Evolutionary conservation across 208 protist species (phyloP), one percentile per base, ranked within the genome.

Genomic region (Leishmania tropica): DNA sequence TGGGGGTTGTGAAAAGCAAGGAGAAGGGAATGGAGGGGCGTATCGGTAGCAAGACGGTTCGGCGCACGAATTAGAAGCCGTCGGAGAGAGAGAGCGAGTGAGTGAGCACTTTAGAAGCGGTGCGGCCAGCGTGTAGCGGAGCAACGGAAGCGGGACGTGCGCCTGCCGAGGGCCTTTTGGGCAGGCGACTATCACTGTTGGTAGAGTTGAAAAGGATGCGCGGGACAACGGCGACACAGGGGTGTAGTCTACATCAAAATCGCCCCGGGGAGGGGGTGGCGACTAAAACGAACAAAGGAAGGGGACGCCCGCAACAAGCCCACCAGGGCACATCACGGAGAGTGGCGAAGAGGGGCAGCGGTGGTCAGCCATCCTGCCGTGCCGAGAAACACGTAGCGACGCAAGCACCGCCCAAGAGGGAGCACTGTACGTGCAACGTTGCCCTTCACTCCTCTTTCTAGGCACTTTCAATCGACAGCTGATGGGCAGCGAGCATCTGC

Each of bases 401-500:
- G 62, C 15, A 8, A 68, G 35, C 65, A 15, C 19, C 7, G 11
- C 37, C 65, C 65, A 71, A 2, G 45, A 48, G 45, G 10, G 2
- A 21, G 40, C 11, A 37, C 13, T 51, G 45, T 10, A 31, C 15
- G 24, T 21, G 68, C 1, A 53, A 19, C 11, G 28, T 48, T 51
- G 1, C 21, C 48, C 42, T 35, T 48, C 68, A 54, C 24, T 24
- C 68, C 10, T 28, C 19, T 2, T 28, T 17, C 47, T 54, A 78
- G 54, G 40, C 40, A 45, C 47, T 42, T 21, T 75, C 56, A 17
- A 85, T 21, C 0, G 89, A 85, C 6, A 92, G 68, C 45, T 86
- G 76, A 37, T 87, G 54, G 21, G 87, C 83, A 7, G 83, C 48
- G 21, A 94, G 70, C 45, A 88, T 80, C 10, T 78, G 58, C 71